A percentile compares a stretch with the other conserved stretches of the same genome.
Evolutionary conservation across 2,329 filamentous ascomycete genomes (phyloP).

Genomic region (Camptophora hylomeconis): DNA sequence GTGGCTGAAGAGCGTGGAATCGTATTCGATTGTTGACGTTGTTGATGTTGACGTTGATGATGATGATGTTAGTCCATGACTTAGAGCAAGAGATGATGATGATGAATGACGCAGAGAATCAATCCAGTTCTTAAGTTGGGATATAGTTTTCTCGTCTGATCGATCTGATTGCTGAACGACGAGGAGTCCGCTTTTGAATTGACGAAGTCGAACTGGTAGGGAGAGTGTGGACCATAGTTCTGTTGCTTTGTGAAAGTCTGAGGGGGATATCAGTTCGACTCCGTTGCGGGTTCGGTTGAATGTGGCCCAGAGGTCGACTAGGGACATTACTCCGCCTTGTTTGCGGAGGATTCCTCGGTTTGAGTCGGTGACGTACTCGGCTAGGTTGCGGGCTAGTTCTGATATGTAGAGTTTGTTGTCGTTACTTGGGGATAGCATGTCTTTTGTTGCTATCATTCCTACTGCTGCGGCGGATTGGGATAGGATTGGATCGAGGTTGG

Average conservation of each 20-base stretch:
- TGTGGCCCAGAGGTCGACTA: constrained; percentile 85
- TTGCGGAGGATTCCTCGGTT: constrained; percentile 61
- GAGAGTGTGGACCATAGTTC: constrained; percentile 76
- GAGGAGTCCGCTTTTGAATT: constrained; percentile 86
- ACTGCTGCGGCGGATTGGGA: constrained; percentile 74
- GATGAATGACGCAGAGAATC: constrained; percentile 59
- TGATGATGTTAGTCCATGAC: too few species aligned
- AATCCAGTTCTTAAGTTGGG: constrained; percentile 64
- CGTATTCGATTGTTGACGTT: constrained; percentile 56
- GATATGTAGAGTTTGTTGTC: constrained; percentile 80
- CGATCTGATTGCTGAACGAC: constrained; percentile 82
- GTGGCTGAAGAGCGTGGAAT: constrained; percentile 64
- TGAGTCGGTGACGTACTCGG: constrained; percentile 82
- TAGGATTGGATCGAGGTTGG: constrained; percentile 57
- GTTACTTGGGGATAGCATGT: constrained; percentile 68
- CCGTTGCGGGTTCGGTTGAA: constrained; percentile 90
- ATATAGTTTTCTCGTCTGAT: constrained; percentile 81
- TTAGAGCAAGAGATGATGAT: too few species aligned
- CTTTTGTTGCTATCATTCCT: constrained; percentile 84
- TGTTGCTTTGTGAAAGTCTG: constrained; percentile 83
- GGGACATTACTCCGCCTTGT: constrained; percentile 74
- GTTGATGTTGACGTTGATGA: too few species aligned
- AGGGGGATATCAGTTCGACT: constrained; percentile 83
- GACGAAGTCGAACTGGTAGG: constrained; percentile 71
- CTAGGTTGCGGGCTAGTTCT: constrained; percentile 69